Conservation (phyloP, 495 filamentous ascomycete species). For the Pseudoneurospora amorphoporcata region DNA sequence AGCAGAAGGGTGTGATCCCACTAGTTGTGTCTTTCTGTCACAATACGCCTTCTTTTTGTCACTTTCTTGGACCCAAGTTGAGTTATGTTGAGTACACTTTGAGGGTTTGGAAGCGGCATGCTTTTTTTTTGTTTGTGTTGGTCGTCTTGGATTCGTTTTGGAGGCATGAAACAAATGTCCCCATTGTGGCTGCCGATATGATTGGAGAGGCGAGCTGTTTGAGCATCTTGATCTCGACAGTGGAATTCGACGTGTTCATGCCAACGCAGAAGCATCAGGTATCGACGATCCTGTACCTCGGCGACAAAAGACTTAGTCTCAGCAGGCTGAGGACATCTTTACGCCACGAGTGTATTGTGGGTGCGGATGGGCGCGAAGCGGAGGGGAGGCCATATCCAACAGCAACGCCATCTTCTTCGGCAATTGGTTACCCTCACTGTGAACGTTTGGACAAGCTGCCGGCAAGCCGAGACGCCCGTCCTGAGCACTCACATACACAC, state of each 20-base stretch:
- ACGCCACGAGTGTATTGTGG: background rate
- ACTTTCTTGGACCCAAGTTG: background rate
- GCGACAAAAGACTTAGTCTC: background rate
- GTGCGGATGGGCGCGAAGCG: background rate
- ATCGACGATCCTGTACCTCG: background rate
- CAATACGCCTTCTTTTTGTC: background rate
- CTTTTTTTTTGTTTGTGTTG: background rate
- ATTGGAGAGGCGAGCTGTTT: background rate
- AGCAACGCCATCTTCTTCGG: background rate
- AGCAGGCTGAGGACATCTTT: background rate
- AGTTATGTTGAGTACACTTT: background rate
- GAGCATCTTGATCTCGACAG: background rate
- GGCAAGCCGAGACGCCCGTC: slow-evolving; percentile 1
- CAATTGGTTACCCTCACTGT: background rate
- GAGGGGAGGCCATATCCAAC: background rate
- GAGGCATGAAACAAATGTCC: background rate
- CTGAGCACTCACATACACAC: background rate
- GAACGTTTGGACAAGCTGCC: background rate
- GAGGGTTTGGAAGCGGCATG: background rate
- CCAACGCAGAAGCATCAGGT: background rate
- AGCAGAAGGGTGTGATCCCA: background rate
- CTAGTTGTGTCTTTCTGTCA: background rate
- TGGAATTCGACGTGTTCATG: background rate
- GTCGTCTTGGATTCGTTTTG: background rate
- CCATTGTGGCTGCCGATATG: background rate